A percentile compares a stretch with the other conserved stretches of the same genome.
phyloP scores from a whole-genome alignment of 768 basidiomycete species.

The Auricularia sp. region DNA sequence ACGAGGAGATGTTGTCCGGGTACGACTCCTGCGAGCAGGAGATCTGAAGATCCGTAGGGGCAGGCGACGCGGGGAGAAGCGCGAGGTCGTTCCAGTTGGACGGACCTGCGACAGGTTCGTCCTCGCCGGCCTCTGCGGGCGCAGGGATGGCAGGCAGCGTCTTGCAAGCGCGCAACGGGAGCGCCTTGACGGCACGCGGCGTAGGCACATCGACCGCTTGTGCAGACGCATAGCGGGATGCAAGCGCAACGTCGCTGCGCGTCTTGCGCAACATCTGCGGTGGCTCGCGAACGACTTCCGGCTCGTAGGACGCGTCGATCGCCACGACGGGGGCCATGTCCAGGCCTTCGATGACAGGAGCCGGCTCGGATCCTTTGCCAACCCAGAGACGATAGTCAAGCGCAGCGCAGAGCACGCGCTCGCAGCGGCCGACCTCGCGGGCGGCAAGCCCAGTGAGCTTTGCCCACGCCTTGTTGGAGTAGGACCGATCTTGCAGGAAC shows the following conservation, averaged over 20 bases:
- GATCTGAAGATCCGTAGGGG: neutral
- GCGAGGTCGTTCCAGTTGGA: neutral
- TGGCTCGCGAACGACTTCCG: neutral
- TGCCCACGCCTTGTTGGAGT: constrained; percentile 90
- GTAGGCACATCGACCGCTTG: neutral
- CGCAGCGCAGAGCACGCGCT: constrained; percentile 76
- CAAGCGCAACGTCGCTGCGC: neutral
- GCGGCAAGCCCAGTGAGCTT: constrained; percentile 84
- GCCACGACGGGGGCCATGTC: neutral
- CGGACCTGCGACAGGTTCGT: neutral
- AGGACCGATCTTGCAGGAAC: constrained; percentile 87
- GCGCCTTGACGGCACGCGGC: too few species aligned
- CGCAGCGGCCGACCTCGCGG: constrained; percentile 78
- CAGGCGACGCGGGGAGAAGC: neutral
- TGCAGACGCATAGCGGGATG: neutral
- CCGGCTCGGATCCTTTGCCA: constrained; percentile 44
- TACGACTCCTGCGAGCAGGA: neutral
- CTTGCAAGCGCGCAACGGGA: neutral
- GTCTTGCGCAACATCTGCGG: neutral
- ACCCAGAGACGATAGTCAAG: constrained; percentile 92
- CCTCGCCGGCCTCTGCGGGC: neutral
- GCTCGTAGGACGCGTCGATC: neutral
- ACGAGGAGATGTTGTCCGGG: neutral
- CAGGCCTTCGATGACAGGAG: neutral
- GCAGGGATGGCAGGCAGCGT: neutral